Evolutionary conservation across 2,329 filamentous ascomycete species (phyloP).

Genomic region (Nemania sp.): DNA sequence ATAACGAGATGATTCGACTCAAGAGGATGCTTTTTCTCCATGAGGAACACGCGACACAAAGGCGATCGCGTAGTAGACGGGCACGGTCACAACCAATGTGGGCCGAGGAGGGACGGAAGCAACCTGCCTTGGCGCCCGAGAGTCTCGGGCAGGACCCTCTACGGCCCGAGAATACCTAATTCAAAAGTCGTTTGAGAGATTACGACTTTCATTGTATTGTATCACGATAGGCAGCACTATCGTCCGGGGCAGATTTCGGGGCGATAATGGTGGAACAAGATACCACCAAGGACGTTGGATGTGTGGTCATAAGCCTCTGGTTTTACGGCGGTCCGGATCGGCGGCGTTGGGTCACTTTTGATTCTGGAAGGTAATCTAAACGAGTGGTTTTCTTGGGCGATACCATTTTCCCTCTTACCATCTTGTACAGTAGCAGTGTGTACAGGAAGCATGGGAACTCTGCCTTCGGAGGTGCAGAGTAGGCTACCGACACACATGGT

Average conservation of each 20-base stretch:
- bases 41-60: too few species aligned
- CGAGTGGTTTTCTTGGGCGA: conserved; percentile 18
- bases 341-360: conserved; percentile 24
- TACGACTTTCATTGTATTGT: conserved; percentile 19
- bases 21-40: too few species aligned
- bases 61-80: not conserved
- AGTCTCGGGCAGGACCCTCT: not conserved
- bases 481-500: not conserved
- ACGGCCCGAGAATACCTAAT: not conserved
- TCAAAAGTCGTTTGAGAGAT: not conserved
- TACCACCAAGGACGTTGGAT: conserved; percentile 18
- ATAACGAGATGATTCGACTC: conserved; percentile 12
- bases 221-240: conserved; percentile 7
- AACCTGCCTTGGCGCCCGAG: not conserved
- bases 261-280: conserved; percentile 6
- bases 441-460: conserved; percentile 8
- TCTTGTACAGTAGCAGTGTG: conserved; percentile 21
- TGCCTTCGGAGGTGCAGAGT: not conserved
- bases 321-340: conserved; percentile 22
- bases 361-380: conserved; percentile 20
- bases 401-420: conserved; percentile 17
- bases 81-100: not conserved
- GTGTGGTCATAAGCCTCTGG: conserved; percentile 18
- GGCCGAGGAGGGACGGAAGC: not conserved
- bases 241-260: not conserved